Evolutionary conservation across 306 rosid genomes (phyloP).

Genomic region (Ammopiptanthus mongolicus): DNA sequence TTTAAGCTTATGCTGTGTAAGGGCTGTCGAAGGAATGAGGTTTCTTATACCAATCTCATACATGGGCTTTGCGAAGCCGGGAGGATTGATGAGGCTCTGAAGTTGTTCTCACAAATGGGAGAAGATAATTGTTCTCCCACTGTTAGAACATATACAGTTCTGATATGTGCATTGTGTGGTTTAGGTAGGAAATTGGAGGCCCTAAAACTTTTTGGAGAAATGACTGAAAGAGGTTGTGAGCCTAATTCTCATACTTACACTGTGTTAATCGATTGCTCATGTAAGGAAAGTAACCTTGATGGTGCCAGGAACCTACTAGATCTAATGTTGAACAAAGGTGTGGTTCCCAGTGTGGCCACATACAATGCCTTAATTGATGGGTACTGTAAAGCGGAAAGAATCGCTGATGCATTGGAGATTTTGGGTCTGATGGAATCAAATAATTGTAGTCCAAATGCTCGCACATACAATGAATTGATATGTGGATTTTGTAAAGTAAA

Average conservation of each 20-base stretch:
- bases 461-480: slow-evolving; percentile 67
- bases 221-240: slow-evolving; percentile 53
- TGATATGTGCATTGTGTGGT: slow-evolving; percentile 53
- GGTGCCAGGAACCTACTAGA: slow-evolving; percentile 45
- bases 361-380: slow-evolving; percentile 69
- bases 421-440: slow-evolving; percentile 55
- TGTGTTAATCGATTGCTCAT: slow-evolving; percentile 43
- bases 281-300: slow-evolving; percentile 47
- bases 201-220: slow-evolving; percentile 33
- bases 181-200: slow-evolving; percentile 52
- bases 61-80: slow-evolving; percentile 57
- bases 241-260: slow-evolving; percentile 67
- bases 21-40: slow-evolving; percentile 53
- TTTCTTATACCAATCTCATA: slow-evolving; percentile 53
- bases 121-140: slow-evolving; percentile 56
- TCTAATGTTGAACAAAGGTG: slow-evolving; percentile 49
- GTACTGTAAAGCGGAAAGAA: slow-evolving; percentile 51
- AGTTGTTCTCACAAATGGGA: slow-evolving; percentile 48
- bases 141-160: slow-evolving; percentile 46
- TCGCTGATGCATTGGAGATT: slow-evolving; percentile 40
- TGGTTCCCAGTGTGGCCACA: slow-evolving; percentile 53
- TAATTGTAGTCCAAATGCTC: slow-evolving; percentile 57
- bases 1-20: slow-evolving; percentile 39
- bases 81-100: slow-evolving; percentile 40
- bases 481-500: slow-evolving; percentile 51